Percentiles rank a stretch among this genome's conserved stretches.
Conservation (phyloP, 768 basidiomycete genomes). For the Tephrocybe sp. region DNA sequence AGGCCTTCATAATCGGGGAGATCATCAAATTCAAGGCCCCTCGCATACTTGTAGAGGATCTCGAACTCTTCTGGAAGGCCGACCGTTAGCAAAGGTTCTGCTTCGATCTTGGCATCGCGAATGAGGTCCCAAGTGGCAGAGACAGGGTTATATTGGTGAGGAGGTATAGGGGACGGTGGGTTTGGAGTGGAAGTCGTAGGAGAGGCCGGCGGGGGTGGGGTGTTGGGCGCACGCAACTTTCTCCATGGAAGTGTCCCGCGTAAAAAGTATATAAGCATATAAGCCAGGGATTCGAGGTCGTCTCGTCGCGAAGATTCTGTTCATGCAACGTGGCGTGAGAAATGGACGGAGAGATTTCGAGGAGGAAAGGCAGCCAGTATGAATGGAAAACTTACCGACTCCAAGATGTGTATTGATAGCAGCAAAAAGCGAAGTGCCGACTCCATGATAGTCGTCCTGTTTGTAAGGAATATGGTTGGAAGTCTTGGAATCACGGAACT, state of each 20-base stretch:
- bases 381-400: constrained; percentile 46
- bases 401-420: constrained; percentile 75
- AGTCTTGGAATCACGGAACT: constrained; percentile 65
- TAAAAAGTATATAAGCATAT: constrained; percentile 82
- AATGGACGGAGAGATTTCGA: not conserved
- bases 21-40: constrained; percentile 84
- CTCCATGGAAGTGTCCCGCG: constrained; percentile 79
- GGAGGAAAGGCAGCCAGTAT: not conserved
- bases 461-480: constrained; percentile 68
- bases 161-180: constrained; percentile 12
- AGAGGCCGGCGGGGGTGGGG: constrained; percentile 25
- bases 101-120: constrained; percentile 65
- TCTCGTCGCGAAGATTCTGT: constrained; percentile 74
- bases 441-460: constrained; percentile 73
- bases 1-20: constrained; percentile 86
- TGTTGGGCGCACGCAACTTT: constrained; percentile 55
- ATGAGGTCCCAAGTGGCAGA: constrained; percentile 77
- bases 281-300: constrained; percentile 76
- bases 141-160: constrained; percentile 48
- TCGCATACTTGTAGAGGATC: constrained; percentile 75
- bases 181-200: constrained; percentile 18
- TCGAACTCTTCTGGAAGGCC: constrained; percentile 81
- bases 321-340: constrained; percentile 13
- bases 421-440: constrained; percentile 76
- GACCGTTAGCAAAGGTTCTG: constrained; percentile 65